Evolutionary conservation across 2,329 filamentous ascomycete genomes (phyloP).

Genomic region (Fusarium circinatum): DNA sequence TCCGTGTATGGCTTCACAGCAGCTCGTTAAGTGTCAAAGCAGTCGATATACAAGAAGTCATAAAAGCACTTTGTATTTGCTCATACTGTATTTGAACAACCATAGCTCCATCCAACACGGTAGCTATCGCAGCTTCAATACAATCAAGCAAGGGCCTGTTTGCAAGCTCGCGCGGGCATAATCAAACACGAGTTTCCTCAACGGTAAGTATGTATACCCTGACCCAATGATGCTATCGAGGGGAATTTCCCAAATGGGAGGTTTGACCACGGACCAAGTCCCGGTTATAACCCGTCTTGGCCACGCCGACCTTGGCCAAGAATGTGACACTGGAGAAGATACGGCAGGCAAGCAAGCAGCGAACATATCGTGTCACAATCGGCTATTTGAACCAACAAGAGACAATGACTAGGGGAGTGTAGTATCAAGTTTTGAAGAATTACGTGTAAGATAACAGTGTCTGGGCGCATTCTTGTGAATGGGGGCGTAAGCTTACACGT

Average conservation of each 20-base stretch:
- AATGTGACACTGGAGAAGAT: not conserved
- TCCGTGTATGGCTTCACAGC: not conserved
- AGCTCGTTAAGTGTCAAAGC: not conserved
- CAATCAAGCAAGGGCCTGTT: not conserved
- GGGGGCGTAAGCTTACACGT: conserved; percentile 1
- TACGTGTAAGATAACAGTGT: not conserved
- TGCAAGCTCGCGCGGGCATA: not conserved
- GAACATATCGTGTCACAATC: not conserved
- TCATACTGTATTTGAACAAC: not conserved
- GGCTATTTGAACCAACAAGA: not conserved
- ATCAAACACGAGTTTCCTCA: not conserved
- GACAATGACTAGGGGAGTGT: not conserved
- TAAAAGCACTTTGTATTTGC: not conserved
- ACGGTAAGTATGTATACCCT: not conserved
- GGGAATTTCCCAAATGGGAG: not conserved
- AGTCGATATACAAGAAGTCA: not conserved
- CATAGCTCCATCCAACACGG: too few species aligned
- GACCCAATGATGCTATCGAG: not conserved
- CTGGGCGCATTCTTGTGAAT: not conserved
- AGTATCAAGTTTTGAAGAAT: not conserved
- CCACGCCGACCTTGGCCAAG: not conserved
- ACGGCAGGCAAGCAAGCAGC: not conserved
- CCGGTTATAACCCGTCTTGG: not conserved
- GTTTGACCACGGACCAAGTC: not conserved
- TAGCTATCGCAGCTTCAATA: not conserved